Base-by-base conservation (phyloP, 495 filamentous ascomycete species). In the Penicillium tannophilum region DNA sequence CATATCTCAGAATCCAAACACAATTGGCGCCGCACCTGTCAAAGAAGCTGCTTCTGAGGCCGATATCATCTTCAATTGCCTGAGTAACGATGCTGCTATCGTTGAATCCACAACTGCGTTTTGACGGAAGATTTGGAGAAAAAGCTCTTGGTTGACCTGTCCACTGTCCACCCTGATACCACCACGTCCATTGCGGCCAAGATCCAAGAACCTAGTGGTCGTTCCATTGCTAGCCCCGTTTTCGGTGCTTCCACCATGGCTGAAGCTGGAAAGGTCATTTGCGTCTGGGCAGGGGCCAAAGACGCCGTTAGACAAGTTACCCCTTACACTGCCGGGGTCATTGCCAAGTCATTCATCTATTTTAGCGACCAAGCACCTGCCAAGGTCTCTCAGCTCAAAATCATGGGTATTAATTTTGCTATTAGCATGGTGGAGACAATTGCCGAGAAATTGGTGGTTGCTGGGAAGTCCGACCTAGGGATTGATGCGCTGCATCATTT, bases 381-480 rank as follows among this genome's bases (percentile, higher is more conserved):
- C 24, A 50, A 50, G 47, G 47, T 23, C 24, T 50, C 47, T 16
- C 47, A 50, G 47, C 49, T 52, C 16, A 41, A 28, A 6, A 6
- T 3, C 6, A 3, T 6, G 26, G 26, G 26, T 28, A 3, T 3
- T 6, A 28, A 2, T 6, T 28, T 28, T 28, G 26, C 6, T 28
- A 28, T 28, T 6, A 28, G 26, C 26, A 28, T 3, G 26, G 26
- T 28, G 26, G 6, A 28, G 26, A 28, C 26, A 28, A 28, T 28
- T 28, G 26, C 26, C 6, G 26, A 28, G 2, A 6, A 6, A 3
- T 6, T 28, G 26, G 26, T 28, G 26, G 3, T 6, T 28, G 26
- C n/a, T n/a, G n/a, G n/a, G n/a, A n/a, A n/a, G n/a, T n/a, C n/a
- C n/a, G n/a, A n/a, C n/a, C n/a, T n/a, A n/a, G n/a, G n/a, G n/a